A percentile compares a stretch with the other conserved stretches of the same genome.
phyloP scores from a whole-genome alignment of 192 early-diverging fungal species.

The Diversispora epigaea region DNA sequence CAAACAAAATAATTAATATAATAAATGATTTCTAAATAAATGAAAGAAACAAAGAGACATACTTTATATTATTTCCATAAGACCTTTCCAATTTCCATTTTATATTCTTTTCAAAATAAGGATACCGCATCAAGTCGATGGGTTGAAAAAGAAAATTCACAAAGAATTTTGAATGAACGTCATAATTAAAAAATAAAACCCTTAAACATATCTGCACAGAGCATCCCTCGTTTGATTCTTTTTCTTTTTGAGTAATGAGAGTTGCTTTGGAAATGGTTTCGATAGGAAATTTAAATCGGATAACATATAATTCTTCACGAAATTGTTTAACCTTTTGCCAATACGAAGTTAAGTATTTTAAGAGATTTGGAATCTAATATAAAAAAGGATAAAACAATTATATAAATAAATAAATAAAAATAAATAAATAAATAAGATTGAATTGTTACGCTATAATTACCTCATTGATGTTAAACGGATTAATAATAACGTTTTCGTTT shows the following conservation, averaged over 20 bases:
- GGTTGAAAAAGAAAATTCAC: background rate
- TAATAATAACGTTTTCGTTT: no score
- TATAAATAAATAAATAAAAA: background rate
- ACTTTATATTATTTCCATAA: background rate
- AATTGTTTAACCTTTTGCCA: slow-evolving; percentile 2
- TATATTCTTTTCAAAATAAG: background rate
- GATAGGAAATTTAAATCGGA: slow-evolving; percentile 9
- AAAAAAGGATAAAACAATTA: background rate
- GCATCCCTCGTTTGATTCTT: background rate
- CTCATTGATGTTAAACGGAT: no score
- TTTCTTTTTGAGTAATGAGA: background rate
- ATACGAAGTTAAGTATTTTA: background rate
- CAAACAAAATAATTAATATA: no score
- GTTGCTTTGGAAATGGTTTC: background rate
- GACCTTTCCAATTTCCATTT: background rate
- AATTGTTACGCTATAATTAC: no score
- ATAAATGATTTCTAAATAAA: no score
- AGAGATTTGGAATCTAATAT: background rate
- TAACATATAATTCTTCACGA: background rate
- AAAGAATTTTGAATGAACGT: background rate
- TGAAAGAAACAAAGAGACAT: background rate
- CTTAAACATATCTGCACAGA: background rate
- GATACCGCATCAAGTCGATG: background rate
- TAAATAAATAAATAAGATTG: background rate
- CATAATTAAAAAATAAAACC: background rate